Conservation (phyloP, 495 filamentous ascomycete species). For the Tuber indicum region DNA sequence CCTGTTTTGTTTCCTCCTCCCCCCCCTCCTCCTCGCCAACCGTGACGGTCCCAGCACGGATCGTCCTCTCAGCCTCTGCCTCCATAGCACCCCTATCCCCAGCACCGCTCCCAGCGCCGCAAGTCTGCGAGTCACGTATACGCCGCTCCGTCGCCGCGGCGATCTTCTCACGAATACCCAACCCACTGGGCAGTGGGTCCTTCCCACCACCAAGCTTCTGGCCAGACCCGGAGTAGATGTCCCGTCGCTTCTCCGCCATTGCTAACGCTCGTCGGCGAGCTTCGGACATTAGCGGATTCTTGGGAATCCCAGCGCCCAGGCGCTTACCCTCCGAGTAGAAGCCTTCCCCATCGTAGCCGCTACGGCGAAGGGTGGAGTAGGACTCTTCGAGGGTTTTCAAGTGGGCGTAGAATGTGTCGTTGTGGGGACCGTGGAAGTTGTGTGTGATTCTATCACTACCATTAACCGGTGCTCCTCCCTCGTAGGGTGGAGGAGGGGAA, state of each 20-base stretch:
- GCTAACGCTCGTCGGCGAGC: constrained; percentile 66
- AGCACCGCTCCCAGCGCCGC: constrained; percentile 61
- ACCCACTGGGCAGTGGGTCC: constrained; percentile 51
- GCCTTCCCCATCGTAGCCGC: constrained; percentile 88
- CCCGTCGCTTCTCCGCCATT: constrained; percentile 66
- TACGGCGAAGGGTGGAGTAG: constrained; percentile 62
- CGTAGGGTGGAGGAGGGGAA: background rate
- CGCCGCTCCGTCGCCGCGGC: constrained; percentile 66
- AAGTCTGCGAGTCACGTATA: constrained; percentile 61
- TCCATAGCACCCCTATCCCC: constrained; percentile 52
- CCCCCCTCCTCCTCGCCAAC: constrained; percentile 53
- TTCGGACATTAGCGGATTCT: constrained; percentile 56
- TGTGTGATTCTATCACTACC: constrained; percentile 56
- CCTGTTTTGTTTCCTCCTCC: background rate
- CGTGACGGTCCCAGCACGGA: constrained; percentile 68
- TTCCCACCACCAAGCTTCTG: constrained; percentile 62
- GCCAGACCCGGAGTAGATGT: constrained; percentile 57
- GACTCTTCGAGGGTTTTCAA: constrained; percentile 88
- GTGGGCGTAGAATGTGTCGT: constrained; percentile 71
- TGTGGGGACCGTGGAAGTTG: constrained; percentile 74
- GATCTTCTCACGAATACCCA: constrained; percentile 69
- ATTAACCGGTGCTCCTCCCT: constrained; percentile 32
- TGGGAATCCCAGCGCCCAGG: constrained; percentile 52
- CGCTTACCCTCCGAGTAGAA: constrained; percentile 70
- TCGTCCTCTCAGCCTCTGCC: constrained; percentile 59